Percentiles rank a stretch among this genome's conserved stretches.
Conservation (phyloP, 805 yeast genomes). For the Clavispora fructus region DNA sequence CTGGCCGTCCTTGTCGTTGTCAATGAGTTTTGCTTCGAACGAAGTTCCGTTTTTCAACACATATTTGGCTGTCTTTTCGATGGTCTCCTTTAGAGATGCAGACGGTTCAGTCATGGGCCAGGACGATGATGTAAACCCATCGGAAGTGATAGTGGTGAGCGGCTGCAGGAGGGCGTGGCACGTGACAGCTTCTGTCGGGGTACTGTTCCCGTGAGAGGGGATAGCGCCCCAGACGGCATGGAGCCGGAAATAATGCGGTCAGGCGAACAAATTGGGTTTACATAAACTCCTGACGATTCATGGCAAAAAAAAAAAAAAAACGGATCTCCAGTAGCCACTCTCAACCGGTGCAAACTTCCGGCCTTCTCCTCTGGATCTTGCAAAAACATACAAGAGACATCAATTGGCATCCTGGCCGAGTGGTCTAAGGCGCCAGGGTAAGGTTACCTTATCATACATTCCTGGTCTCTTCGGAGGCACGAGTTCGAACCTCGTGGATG, state of each 20-base stretch:
- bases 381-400: background rate
- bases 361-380: background rate
- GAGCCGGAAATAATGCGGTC: too few species aligned
- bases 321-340: too few species aligned
- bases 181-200: too few species aligned
- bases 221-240: too few species aligned
- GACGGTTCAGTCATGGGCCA: conserved; percentile 19
- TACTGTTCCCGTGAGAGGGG: too few species aligned
- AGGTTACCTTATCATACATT: conserved; percentile 21
- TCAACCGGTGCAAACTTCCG: background rate
- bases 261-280: too few species aligned
- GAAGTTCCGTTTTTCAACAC: conserved; percentile 62
- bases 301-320: too few species aligned
- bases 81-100: conserved; percentile 42
- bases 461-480: conserved; percentile 23
- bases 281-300: too few species aligned
- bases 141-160: background rate
- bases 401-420: conserved; percentile 20
- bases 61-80: conserved; percentile 69
- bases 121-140: background rate
- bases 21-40: conserved; percentile 56
- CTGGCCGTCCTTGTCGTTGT: conserved; percentile 44
- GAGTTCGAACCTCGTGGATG: conserved; percentile 23
- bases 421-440: conserved; percentile 23
- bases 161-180: too few species aligned